A percentile compares a stretch with the other conserved stretches of the same genome.
phyloP scores from a whole-genome alignment of 768 basidiomycete species.

The Lenzites betulinus region DNA sequence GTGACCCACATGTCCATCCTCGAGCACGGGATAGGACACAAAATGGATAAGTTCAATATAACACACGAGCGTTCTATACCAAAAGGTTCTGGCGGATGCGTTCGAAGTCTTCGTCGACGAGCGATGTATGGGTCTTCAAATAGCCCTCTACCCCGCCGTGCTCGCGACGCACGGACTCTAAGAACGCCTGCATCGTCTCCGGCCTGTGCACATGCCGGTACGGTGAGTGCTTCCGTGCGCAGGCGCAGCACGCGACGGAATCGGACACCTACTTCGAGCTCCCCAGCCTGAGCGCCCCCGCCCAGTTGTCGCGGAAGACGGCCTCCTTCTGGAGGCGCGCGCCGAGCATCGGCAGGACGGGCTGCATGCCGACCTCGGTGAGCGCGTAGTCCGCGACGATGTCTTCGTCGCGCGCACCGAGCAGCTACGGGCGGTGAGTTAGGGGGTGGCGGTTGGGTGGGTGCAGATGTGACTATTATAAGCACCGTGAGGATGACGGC shows the following conservation, averaged over 20 bases:
- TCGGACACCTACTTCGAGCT: constrained; percentile 36
- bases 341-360: constrained; percentile 34
- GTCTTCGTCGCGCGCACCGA: constrained; percentile 41
- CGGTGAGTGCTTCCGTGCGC: not conserved
- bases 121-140: constrained; percentile 24
- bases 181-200: constrained; percentile 38
- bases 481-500: constrained; percentile 39
- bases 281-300: constrained; percentile 39
- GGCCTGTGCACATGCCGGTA: constrained; percentile 30
- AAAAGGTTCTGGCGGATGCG: not conserved
- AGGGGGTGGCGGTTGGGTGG: not conserved
- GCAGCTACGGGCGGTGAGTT: constrained; percentile 32
- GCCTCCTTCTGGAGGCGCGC: constrained; percentile 35
- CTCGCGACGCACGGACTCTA: constrained; percentile 36
- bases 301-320: constrained; percentile 37
- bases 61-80: no score
- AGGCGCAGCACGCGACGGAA: not conserved
- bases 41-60: no score
- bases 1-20: no score
- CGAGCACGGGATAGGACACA: no score
- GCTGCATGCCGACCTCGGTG: constrained; percentile 41
- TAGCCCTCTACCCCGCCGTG: constrained; percentile 42
- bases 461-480: not conserved
- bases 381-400: constrained; percentile 45
- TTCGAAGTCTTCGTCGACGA: not conserved